Base-by-base conservation (phyloP, 192 early-diverging fungal genomes). In the Piromyces sp. region DNA sequence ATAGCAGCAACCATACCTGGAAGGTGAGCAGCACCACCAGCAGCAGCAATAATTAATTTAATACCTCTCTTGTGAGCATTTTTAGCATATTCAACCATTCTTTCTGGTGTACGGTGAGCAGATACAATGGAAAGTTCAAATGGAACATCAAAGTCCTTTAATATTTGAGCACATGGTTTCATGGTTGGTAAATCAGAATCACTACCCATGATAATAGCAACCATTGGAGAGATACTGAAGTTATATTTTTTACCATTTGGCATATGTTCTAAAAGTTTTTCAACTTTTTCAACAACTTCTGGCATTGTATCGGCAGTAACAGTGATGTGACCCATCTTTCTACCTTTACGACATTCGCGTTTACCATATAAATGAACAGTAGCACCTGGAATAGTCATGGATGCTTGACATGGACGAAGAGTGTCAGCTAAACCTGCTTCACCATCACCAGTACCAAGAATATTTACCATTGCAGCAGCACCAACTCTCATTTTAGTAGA, bases 1-100 rank as follows among this genome's bases (percentile, higher is more conserved):
- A 97, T 88, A 30, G 96, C 96, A 30, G 98, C 98, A 12, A 98
- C 97, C 98, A 99, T 99, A 30, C 98, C 98, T 11, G 98, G 98
- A 80, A 99, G 89, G 88, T 98, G 97, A 22, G 98, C 98, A 13
- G 98, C 98, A 78, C 98, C 98, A 30, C 98, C 98, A 40, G 98
- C 98, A 30, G 94, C 98, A 16, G 98, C 98, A 87, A 99, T 98
- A 81, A 99, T 97, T 26, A 94, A 96, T 86, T 96, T 96, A 28
- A 99, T 83, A 6, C 98, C 98, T 80, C 98, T 91, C 84, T 89
- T 89, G 81, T 93, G 92, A 13, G 98, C 98, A 79, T 89, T 86
- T 37, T 92, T 88, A 7, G 97, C 97, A 86, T 96, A 99, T 79
- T 96, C 92, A 78, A 96, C 90, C 95, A 99, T 95, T 58, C 96